A percentile compares a stretch with the other conserved stretches of the same genome.
These are phyloP conservation scores for Datura wrightii DNA, from an alignment of 257 asterid genomes.

Conservation along the genomic window DNA sequence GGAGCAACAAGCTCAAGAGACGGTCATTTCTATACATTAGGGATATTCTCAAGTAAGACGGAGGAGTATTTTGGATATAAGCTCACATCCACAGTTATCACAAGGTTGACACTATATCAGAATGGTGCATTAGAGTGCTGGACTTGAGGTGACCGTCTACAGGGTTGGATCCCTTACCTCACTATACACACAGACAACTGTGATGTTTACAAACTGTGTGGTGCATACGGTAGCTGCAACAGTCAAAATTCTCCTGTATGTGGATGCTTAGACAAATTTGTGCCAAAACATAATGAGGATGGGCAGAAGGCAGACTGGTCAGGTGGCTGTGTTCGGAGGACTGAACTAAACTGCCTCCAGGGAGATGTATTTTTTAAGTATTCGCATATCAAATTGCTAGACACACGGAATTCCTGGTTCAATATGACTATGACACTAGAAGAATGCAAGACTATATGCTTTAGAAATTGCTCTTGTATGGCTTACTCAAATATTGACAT, in stretches of 20 bases:
- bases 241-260: constrained; percentile 40
- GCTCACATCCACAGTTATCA: constrained; percentile 20
- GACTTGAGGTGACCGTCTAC: constrained; percentile 39
- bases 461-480: constrained; percentile 46
- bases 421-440: constrained; percentile 29
- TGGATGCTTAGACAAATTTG: constrained; percentile 47
- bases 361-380: constrained; percentile 42
- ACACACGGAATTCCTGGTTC: constrained; percentile 25
- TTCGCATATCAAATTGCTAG: constrained; percentile 43
- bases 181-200: constrained; percentile 43
- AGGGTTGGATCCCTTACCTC: constrained; percentile 41
- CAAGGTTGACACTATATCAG: constrained; percentile 36
- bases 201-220: constrained; percentile 50
- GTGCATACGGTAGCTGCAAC: constrained; percentile 47
- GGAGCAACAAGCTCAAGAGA: constrained; percentile 31
- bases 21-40: constrained; percentile 27
- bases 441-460: constrained; percentile 40
- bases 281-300: constrained; percentile 32
- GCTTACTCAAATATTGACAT: constrained; percentile 44
- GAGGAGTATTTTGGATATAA: constrained; percentile 36
- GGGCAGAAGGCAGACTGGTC: constrained; percentile 44
- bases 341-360: constrained; percentile 35
- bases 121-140: constrained; percentile 42
- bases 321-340: constrained; percentile 41
- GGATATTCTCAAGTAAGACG: constrained; percentile 33